Evolutionary conservation across 2,329 filamentous ascomycete genomes (phyloP).

Genomic region (Colletotrichum sidae): DNA sequence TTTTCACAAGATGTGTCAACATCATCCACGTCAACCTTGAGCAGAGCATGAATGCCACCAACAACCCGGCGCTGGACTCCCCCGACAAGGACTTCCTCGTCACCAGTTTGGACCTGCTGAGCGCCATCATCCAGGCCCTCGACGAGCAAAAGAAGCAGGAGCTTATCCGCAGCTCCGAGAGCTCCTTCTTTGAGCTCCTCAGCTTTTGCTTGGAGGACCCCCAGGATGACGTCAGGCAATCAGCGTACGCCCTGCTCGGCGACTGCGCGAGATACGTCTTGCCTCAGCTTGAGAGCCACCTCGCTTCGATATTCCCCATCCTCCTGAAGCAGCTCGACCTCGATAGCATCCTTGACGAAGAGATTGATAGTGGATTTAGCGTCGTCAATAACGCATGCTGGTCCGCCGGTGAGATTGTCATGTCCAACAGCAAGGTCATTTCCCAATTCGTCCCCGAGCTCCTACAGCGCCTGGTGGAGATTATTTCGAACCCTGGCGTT

Average conservation of each 20-base stretch:
- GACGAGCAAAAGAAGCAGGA: constrained; percentile 78
- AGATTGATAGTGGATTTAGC: constrained; percentile 86
- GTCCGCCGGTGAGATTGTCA: constrained; percentile 92
- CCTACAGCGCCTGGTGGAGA: constrained; percentile 81
- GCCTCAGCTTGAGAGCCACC: constrained; percentile 78
- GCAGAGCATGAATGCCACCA: constrained; percentile 77
- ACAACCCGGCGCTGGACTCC: constrained; percentile 76
- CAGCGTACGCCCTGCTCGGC: constrained; percentile 92
- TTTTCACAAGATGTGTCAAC: constrained; percentile 88
- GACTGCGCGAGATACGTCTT: constrained; percentile 96
- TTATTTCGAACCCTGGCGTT: constrained; percentile 86
- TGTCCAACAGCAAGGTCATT: constrained; percentile 82
- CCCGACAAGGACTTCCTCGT: constrained; percentile 98
- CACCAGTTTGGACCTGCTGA: constrained; percentile 92
- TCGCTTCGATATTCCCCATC: constrained; percentile 81
- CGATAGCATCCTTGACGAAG: constrained; percentile 79
- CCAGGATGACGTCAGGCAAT: constrained; percentile 93
- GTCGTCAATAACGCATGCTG: constrained; percentile 99
- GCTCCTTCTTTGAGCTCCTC: constrained; percentile 90
- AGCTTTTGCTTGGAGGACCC: constrained; percentile 92
- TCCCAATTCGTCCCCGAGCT: constrained; percentile 81
- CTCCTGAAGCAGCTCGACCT: constrained; percentile 91
- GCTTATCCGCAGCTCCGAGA: constrained; percentile 80
- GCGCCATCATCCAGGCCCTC: constrained; percentile 92
- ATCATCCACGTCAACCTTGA: constrained; percentile 94